phyloP scores from a whole-genome alignment of 1,139 yeast genomes.

The Saccharomycopsis phalli region DNA sequence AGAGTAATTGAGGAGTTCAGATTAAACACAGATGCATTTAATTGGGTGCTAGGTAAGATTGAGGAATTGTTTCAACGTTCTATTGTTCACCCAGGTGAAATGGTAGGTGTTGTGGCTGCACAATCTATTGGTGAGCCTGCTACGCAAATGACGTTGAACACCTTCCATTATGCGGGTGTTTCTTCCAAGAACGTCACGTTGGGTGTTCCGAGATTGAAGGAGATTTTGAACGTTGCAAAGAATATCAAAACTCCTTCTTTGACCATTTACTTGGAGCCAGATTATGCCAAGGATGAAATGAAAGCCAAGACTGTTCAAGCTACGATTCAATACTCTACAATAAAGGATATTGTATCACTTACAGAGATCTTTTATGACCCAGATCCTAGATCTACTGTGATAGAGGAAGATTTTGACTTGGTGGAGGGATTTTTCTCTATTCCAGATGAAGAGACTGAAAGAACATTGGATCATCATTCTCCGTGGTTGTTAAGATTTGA shows the following conservation, averaged over 20 bases:
- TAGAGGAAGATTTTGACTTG: conserved; percentile 93
- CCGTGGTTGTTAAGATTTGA: conserved; percentile 97
- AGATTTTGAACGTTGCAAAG: conserved; percentile 96
- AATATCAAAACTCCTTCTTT: conserved; percentile 97
- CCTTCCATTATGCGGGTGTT: conserved; percentile 99
- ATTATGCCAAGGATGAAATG: conserved; percentile 80
- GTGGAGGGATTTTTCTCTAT: conserved; percentile 95
- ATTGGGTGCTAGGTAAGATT: conserved; percentile 92
- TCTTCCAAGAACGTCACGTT: conserved; percentile 97
- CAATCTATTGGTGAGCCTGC: conserved; percentile 99
- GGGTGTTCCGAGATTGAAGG: conserved; percentile 99
- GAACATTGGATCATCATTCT: conserved; percentile 85
- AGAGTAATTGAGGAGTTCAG: conserved; percentile 88
- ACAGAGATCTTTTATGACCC: conserved; percentile 97
- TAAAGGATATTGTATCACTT: conserved; percentile 92
- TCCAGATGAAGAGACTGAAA: conserved; percentile 96
- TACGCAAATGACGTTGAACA: conserved; percentile 97
- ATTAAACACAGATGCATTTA: conserved; percentile 76
- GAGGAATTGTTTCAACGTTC: conserved; percentile 91
- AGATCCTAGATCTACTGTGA: conserved; percentile 92
- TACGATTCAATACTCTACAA: conserved; percentile 91
- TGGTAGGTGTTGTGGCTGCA: conserved; percentile 99
- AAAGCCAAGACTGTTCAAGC: conserved; percentile 93
- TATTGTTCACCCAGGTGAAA: conserved; percentile 96
- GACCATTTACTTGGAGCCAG: conserved; percentile 79